These are phyloP conservation scores for Earliella scabrosa DNA, from an alignment of 1,284 basidiomycete species.

Conservation along the genomic window DNA sequence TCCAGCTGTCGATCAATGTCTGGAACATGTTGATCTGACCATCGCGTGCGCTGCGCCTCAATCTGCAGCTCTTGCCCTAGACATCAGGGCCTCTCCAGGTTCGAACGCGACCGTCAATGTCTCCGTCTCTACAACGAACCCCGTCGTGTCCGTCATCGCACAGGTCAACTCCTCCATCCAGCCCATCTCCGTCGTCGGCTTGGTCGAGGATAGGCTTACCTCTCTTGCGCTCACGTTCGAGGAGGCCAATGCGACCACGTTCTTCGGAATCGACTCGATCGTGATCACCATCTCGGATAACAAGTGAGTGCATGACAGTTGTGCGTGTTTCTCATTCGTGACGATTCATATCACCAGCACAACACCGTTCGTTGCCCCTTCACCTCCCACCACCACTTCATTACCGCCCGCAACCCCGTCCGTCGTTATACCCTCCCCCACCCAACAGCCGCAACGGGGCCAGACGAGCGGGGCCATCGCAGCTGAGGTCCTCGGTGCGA, in stretches of 20 bases:
- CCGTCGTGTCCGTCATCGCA: slow-evolving; percentile 32
- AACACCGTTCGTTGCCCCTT: slow-evolving; percentile 26
- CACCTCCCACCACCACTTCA: slow-evolving; percentile 19
- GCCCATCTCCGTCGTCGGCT: slow-evolving; percentile 30
- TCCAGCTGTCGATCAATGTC: not conserved
- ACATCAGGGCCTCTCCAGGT: slow-evolving; percentile 30
- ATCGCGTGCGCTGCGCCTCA: not conserved
- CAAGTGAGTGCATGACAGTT: slow-evolving; percentile 16
- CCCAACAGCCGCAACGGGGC: not conserved
- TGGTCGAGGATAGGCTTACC: slow-evolving; percentile 30
- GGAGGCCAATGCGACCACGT: slow-evolving; percentile 19
- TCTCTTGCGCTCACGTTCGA: slow-evolving; percentile 35
- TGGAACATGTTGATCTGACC: not conserved
- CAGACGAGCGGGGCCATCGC: slow-evolving; percentile 25
- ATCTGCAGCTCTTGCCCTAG: slow-evolving; percentile 24
- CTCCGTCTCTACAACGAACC: slow-evolving; percentile 32
- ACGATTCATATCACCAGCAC: slow-evolving; percentile 8
- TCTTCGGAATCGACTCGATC: slow-evolving; percentile 33
- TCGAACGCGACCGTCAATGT: slow-evolving; percentile 36
- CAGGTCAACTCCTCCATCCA: slow-evolving; percentile 32
- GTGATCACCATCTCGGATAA: slow-evolving; percentile 26
- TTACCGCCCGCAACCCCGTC: slow-evolving; percentile 26
- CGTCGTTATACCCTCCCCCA: slow-evolving; percentile 16
- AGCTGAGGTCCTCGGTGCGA: slow-evolving; percentile 28
- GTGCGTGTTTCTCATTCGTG: not conserved